A percentile compares a stretch with the other conserved stretches of the same genome.
These are phyloP conservation scores for Escallonia rubra DNA, from an alignment of 129 eudicot species.

Conservation along the genomic window DNA sequence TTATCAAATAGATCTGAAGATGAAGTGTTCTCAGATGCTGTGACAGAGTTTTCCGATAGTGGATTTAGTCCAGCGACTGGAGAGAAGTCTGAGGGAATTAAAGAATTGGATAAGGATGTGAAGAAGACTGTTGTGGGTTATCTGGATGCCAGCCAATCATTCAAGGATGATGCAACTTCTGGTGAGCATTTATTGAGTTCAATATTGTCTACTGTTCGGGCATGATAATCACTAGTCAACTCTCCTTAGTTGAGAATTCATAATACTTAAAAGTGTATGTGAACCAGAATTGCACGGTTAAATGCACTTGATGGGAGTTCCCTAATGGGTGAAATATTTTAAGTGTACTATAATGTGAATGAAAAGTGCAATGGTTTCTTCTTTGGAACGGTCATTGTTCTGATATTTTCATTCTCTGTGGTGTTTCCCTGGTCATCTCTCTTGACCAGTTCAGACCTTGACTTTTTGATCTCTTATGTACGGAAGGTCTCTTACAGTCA, in stretches of 20 bases:
- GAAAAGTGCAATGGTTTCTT: too few species aligned
- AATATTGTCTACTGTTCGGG: background rate
- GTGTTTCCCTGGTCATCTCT: too few species aligned
- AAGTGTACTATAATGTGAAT: too few species aligned
- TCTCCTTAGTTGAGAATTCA: too few species aligned
- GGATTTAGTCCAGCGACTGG: slow-evolving; percentile 33
- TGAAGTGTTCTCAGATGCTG: slow-evolving; percentile 69
- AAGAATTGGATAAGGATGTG: slow-evolving; percentile 12
- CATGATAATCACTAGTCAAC: background rate
- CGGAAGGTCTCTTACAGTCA: too few species aligned
- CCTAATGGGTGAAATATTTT: too few species aligned
- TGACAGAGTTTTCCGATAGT: slow-evolving; percentile 58
- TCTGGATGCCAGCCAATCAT: background rate
- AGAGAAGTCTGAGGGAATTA: slow-evolving; percentile 18
- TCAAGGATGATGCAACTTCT: slow-evolving; percentile 17
- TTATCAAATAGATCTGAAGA: slow-evolving; percentile 60
- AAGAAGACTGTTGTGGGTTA: slow-evolving; percentile 13
- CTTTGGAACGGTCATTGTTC: too few species aligned
- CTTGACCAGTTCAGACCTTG: too few species aligned
- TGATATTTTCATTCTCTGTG: too few species aligned
- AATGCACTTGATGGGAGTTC: too few species aligned
- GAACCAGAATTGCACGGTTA: background rate
- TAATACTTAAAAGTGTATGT: background rate
- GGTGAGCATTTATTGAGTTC: slow-evolving; percentile 22
- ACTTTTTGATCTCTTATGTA: too few species aligned